Base-by-base conservation (phyloP, 495 filamentous ascomycete species). In the Penicillium bialowiezense region DNA sequence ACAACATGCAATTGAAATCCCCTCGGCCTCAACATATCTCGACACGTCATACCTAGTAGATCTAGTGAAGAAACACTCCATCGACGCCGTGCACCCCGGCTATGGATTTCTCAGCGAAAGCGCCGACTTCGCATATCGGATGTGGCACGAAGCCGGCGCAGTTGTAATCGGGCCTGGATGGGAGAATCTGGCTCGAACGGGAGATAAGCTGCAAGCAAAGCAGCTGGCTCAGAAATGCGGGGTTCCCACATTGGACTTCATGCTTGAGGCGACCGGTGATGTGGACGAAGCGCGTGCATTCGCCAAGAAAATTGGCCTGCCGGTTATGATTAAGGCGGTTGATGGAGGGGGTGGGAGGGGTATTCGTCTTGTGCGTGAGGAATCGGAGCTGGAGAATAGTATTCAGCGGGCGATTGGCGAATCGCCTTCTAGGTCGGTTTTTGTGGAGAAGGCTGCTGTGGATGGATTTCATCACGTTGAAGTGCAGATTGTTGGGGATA, bases 91-190 rank as follows among this genome's bases (percentile, higher is more conserved):
- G 4, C 80, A 84, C 55, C 81, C 82, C 0, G 82, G 82, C 0
- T 85, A 85, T 65, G 82, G 82, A 8, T 85, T 84, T 46, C 66
- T 85, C 3, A 80, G 78, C 20, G 82, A 85, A 55, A 81, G 72
- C 43, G 60, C 75, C 12, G 77, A 79, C 2, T 81, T 85, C 48
- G 67, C 78, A 0, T 50, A 50, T 13, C 68, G 72, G 15, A 77
- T 81, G 73, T 76, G 68, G 64, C 60, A 76, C 8, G 73, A 79
- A 52, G 73, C 69, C 12, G 65, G 71, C 1, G 58, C 71, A 13
- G 50, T 69, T 2, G 77, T 84, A 3, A 71, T 85, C 19, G 82
- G 82, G 9, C 81, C 81, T 12, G 76, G 78, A 1, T 62, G 67
- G 47, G 71, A 75, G 35, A 74, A 72, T 31, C 68, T 85, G 15